These are phyloP conservation scores for Capsella bursapastoris DNA, from an alignment of 345 rosid species.

Conservation along the genomic window DNA sequence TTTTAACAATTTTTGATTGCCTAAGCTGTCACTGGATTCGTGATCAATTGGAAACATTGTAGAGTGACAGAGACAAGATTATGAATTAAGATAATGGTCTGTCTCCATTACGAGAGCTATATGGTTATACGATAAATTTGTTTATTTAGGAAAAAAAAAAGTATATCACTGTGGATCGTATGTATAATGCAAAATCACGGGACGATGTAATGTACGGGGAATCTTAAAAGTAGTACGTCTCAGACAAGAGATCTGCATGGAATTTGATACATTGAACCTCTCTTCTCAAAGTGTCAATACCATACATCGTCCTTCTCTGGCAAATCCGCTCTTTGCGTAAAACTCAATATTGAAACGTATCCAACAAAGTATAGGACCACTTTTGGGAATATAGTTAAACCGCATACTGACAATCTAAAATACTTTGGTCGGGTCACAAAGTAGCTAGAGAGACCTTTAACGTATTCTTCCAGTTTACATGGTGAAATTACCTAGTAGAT, in stretches of 20 bases:
- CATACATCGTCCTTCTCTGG: not conserved
- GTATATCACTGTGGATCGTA: constrained; percentile 6
- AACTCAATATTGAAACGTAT: not conserved
- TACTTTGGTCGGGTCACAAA: not conserved
- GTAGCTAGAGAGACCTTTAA: not conserved
- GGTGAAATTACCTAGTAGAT: not conserved
- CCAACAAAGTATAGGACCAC: constrained; percentile 1
- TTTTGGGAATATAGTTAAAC: not conserved
- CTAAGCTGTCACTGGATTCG: constrained; percentile 36
- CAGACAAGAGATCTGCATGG: constrained; percentile 34
- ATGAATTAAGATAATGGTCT: constrained; percentile 27
- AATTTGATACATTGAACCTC: constrained; percentile 41
- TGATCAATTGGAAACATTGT: constrained; percentile 22
- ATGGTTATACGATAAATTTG: constrained; percentile 9
- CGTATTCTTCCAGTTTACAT: not conserved
- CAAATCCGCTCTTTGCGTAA: not conserved
- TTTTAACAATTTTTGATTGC: not conserved
- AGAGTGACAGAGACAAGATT: constrained; percentile 35
- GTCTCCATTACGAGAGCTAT: constrained; percentile 28
- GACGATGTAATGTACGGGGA: constrained; percentile 34
- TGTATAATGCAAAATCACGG: constrained; percentile 1
- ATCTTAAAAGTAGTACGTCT: constrained; percentile 26
- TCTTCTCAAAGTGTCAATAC: constrained; percentile 3
- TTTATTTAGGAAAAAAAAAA: constrained; percentile 7
- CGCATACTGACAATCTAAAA: not conserved